Evolutionary conservation across 2,329 filamentous ascomycete genomes (phyloP).

Genomic region (Rhynchosporium secalis): DNA sequence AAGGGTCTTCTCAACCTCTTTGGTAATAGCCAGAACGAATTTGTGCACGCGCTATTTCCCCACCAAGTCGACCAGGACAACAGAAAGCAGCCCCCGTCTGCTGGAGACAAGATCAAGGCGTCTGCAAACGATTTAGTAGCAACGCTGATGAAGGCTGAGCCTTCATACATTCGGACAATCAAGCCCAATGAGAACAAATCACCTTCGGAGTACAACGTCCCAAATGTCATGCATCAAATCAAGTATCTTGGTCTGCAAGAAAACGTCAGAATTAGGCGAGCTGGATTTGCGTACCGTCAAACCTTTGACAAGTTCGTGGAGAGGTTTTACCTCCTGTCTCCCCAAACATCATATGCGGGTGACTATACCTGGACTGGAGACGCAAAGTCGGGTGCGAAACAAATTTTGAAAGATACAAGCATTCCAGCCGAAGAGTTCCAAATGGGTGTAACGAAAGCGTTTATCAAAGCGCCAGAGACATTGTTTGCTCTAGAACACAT

Average conservation of each 20-base stretch:
- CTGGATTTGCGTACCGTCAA: constrained; percentile 95
- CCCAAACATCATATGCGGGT: constrained; percentile 92
- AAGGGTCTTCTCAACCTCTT: constrained; percentile 92
- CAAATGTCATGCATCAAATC: constrained; percentile 95
- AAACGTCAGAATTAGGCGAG: constrained; percentile 94
- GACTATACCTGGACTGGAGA: constrained; percentile 96
- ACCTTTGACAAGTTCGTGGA: constrained; percentile 98
- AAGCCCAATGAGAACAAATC: constrained; percentile 99
- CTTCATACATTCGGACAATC: constrained; percentile 97
- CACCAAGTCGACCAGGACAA: constrained; percentile 94
- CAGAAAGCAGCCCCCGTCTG: constrained; percentile 87
- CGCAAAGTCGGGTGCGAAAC: constrained; percentile 80
- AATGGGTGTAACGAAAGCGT: constrained; percentile 94
- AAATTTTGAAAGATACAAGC: constrained; percentile 94
- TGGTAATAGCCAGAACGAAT: constrained; percentile 77
- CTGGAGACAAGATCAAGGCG: constrained; percentile 91
- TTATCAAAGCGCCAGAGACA: constrained; percentile 97
- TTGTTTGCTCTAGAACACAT: constrained; percentile 96
- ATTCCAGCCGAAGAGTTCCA: constrained; percentile 96
- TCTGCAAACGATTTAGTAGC: constrained; percentile 94
- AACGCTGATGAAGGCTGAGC: constrained; percentile 94
- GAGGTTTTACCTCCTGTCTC: constrained; percentile 91
- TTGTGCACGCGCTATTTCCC: constrained; percentile 87
- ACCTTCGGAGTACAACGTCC: constrained; percentile 83
- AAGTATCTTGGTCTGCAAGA: constrained; percentile 99